Base-by-base conservation (phyloP, 2,329 filamentous ascomycete species). In the Talaromyces sp. region DNA sequence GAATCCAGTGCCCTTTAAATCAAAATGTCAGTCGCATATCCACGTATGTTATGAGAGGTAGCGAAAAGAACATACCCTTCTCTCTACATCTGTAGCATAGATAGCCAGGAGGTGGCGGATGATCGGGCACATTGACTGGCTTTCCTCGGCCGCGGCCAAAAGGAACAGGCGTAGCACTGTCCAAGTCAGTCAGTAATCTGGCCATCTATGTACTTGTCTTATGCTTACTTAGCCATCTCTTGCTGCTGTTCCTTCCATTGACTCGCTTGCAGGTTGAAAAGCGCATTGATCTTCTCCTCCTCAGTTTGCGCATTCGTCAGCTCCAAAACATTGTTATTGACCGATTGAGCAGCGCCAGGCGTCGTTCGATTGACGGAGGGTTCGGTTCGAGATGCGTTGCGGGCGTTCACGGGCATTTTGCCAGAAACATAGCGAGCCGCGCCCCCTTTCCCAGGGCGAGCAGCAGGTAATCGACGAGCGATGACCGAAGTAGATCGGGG, bases 51-150 rank as follows among this genome's bases (percentile, higher is more conserved):
- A 14, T n/a, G 11, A 4, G 6, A 14, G n/a, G 32, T 10, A 29
- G 22, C 13, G 14, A 57, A 8, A 52, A 40, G n/a, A 39, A 30
- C 65, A 57, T 71, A 80, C 82, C 94, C 77, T 97, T 97, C 73
- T 97, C 89, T 56, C 91, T 89, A 74, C 94, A 99, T 45, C 94
- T 88, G 71, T 97, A 96, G 76, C 94, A 99, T 56, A 97, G 88
- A 73, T 99, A 99, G 48, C 92, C 92, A 48, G 89, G 88, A 1
- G 94, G 94, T 2, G 94, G 92, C 41, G 94, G 91, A 68, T 96
- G 92, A 64, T 96, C 92, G 3, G 94, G 94, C 24, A 96, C 89
- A 68, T 94, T 94, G 43, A 69, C 54, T 39, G 68, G 66, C 57
- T 73, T 73, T 30, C 62, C 68, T 58, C 71, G 67, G 16, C 69